These are phyloP conservation scores for Heterobasidion parviporum DNA, from an alignment of 1,284 basidiomycete species.

Conservation along the genomic window DNA sequence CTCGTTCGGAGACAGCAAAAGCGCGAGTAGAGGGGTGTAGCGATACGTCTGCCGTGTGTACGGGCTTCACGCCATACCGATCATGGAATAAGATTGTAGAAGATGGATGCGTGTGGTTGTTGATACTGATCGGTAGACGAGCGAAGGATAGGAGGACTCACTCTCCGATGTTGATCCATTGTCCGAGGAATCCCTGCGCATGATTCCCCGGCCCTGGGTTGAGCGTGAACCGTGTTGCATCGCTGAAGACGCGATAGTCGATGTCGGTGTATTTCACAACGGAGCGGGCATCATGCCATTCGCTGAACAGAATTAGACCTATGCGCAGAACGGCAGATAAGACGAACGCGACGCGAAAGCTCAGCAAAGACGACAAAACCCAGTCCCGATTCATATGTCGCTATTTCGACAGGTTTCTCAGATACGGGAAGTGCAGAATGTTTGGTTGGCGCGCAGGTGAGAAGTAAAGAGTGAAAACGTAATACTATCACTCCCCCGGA, in stretches of 20 bases:
- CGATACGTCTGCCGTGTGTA: conserved; percentile 93
- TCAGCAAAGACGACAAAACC: conserved; percentile 17
- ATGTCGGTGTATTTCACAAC: conserved; percentile 95
- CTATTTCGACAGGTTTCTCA: background rate
- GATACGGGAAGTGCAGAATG: background rate
- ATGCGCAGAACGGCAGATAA: conserved; percentile 56
- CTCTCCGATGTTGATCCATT: conserved; percentile 53
- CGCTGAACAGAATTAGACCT: conserved; percentile 73
- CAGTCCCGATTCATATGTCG: conserved; percentile 1
- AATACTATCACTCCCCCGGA: no score
- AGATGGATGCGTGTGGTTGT: background rate
- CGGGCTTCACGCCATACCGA: conserved; percentile 45
- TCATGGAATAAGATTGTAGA: background rate
- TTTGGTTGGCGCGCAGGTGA: no score
- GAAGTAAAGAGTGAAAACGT: background rate
- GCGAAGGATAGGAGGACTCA: conserved; percentile 25
- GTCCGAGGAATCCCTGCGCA: conserved; percentile 58
- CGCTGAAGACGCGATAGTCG: conserved; percentile 93
- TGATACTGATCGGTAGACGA: conserved; percentile 5
- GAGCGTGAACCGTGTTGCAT: conserved; percentile 72
- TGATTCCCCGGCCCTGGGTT: conserved; percentile 37
- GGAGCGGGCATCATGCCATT: conserved; percentile 79
- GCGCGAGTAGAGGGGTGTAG: conserved; percentile 90
- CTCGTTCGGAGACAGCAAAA: conserved; percentile 76
- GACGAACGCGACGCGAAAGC: conserved; percentile 46